Percentiles rank a stretch among this genome's conserved stretches.
phyloP scores from a whole-genome alignment of 805 yeast species.

The Tetrapisispora iriomotensis region DNA sequence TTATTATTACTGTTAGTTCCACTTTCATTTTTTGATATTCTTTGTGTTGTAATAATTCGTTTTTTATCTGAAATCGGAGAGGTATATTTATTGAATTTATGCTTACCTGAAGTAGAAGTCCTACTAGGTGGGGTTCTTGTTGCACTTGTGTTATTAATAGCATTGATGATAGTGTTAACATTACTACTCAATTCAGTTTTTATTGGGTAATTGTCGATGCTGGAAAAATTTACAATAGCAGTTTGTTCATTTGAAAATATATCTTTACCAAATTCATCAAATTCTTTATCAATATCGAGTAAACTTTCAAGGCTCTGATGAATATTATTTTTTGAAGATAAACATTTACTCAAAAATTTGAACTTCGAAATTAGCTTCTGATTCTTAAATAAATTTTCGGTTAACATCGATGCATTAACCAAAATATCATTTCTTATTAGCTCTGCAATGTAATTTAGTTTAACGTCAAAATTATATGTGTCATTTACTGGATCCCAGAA shows the following conservation, averaged over 20 bases:
- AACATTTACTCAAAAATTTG: conserved; percentile 19
- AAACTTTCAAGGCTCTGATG: conserved; percentile 25
- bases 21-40: conserved; percentile 2
- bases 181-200: background rate
- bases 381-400: conserved; percentile 38
- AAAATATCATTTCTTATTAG: conserved; percentile 44
- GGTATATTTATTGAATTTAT: conserved; percentile 1
- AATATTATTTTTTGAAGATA: conserved; percentile 11
- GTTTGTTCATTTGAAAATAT: background rate
- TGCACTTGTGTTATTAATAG: background rate
- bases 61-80: conserved; percentile 3
- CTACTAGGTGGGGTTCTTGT: conserved; percentile 1
- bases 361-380: conserved; percentile 16
- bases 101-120: background rate
- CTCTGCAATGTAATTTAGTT: conserved; percentile 36
- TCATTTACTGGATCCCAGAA: conserved; percentile 42
- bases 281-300: conserved; percentile 28
- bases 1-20: background rate
- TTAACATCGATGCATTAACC: conserved; percentile 44
- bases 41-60: background rate
- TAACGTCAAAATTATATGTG: conserved; percentile 33
- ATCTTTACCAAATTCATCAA: conserved; percentile 27
- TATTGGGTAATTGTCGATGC: conserved; percentile 2
- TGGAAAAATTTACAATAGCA: conserved; percentile 2
- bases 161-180: background rate